Percentiles rank a stretch among this genome's conserved stretches.
Evolutionary conservation across 805 yeast genomes (phyloP).

Genomic region (Saccharomycopsis sp.): DNA sequence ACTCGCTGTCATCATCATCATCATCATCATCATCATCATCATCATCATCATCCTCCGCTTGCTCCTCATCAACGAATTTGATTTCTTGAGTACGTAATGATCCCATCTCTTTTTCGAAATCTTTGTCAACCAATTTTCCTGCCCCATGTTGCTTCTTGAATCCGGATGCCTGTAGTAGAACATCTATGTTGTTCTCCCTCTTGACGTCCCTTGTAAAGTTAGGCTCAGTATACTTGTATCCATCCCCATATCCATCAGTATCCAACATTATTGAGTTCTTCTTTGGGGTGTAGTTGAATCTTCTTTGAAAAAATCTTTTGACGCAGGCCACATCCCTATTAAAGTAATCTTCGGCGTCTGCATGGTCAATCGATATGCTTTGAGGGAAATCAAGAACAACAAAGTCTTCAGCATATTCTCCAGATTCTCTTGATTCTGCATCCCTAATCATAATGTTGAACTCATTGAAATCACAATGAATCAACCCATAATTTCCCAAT

Average conservation of each 20-base stretch:
- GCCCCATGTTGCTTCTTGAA: conserved; percentile 32
- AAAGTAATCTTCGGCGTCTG: conserved; percentile 80
- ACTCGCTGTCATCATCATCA: conserved; percentile 27
- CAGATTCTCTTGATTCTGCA: conserved; percentile 35
- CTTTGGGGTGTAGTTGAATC: conserved; percentile 63
- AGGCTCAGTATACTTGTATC: conserved; percentile 70
- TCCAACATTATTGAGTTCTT: conserved; percentile 66
- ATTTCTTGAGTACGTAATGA: conserved; percentile 35
- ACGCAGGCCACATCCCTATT: conserved; percentile 91
- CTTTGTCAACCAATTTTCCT: conserved; percentile 24
- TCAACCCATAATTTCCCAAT: conserved; percentile 79
- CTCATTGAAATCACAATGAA: conserved; percentile 97
- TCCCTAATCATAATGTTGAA: conserved; percentile 85
- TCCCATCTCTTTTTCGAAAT: conserved; percentile 23
- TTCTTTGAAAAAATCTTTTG: conserved; percentile 68
- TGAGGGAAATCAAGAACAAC: conserved; percentile 98
- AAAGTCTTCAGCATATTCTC: conserved; percentile 51
- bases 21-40: conserved; percentile 22
- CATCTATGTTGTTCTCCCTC: conserved; percentile 64
- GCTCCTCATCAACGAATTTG: too few species aligned
- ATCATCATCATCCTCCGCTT: conserved; percentile 26
- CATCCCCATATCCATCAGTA: conserved; percentile 74
- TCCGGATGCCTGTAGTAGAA: conserved; percentile 90
- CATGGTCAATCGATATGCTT: conserved; percentile 87
- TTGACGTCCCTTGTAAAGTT: conserved; percentile 65